A percentile compares a stretch with the other conserved stretches of the same genome.
phyloP scores from a whole-genome alignment of 192 early-diverging fungal genomes.

The Linnemannia elongata region DNA sequence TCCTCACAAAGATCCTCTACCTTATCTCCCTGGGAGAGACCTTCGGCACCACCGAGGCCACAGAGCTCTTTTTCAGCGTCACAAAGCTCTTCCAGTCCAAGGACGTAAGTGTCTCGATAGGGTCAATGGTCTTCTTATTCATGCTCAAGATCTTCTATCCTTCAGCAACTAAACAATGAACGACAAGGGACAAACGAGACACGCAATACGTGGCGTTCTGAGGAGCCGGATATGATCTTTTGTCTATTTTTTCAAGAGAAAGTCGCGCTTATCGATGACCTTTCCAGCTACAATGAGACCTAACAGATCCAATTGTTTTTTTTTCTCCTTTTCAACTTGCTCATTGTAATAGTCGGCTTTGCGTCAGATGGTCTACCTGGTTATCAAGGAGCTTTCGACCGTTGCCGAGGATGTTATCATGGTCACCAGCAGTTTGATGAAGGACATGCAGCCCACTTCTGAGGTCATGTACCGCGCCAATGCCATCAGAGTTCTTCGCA shows the following conservation, averaged over 20 bases:
- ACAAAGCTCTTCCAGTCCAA: constrained; percentile 97
- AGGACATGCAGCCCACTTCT: constrained; percentile 95
- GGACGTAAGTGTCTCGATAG: constrained; percentile 73
- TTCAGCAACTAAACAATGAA: too few species aligned
- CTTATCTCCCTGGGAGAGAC: constrained; percentile 91
- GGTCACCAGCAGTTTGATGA: constrained; percentile 95
- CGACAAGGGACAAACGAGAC: not conserved
- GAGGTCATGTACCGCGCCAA: constrained; percentile 95
- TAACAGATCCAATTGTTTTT: constrained; percentile 1
- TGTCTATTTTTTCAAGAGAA: not conserved
- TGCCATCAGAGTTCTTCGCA: constrained; percentile 94
- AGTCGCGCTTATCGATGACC: not conserved
- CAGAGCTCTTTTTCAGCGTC: constrained; percentile 97
- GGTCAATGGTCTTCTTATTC: not conserved
- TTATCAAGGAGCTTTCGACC: constrained; percentile 95
- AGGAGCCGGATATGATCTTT: not conserved
- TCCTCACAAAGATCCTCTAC: constrained; percentile 95
- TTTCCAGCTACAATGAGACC: not conserved
- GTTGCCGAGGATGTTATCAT: constrained; percentile 98
- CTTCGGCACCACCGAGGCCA: constrained; percentile 95
- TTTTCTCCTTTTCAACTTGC: not conserved
- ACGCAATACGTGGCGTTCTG: not conserved
- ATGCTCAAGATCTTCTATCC: not conserved
- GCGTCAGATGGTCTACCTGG: constrained; percentile 97
- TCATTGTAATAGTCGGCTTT: constrained; percentile 76